Conservation (phyloP, 371 early-diverging fungal genomes). For the Mucor mucedo region DNA sequence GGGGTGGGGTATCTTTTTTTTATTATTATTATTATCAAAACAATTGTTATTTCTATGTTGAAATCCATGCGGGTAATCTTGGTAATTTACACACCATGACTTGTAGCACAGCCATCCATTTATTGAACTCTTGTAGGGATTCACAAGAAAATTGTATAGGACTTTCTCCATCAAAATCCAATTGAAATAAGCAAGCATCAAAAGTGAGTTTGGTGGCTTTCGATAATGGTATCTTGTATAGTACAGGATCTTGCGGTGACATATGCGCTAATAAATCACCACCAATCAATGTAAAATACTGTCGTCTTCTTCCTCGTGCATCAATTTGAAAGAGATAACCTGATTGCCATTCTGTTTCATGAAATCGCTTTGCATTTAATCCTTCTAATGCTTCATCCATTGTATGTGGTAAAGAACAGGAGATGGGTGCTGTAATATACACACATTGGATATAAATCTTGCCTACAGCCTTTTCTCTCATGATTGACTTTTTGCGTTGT, state of each 20-base stretch:
- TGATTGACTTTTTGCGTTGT: constrained; percentile 1
- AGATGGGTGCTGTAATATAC: neutral
- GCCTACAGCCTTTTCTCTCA: constrained; percentile 45
- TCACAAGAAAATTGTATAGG: constrained; percentile 15
- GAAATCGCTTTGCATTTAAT: constrained; percentile 36
- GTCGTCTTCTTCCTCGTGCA: neutral
- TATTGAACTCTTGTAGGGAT: constrained; percentile 17
- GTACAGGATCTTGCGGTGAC: neutral
- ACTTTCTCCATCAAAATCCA: constrained; percentile 19
- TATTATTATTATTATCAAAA: neutral
- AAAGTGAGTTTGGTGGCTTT: constrained; percentile 9
- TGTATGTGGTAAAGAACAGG: constrained; percentile 17
- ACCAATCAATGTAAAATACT: constrained; percentile 19
- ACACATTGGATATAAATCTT: constrained; percentile 39
- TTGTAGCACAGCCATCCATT: constrained; percentile 22
- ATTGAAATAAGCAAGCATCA: constrained; percentile 11
- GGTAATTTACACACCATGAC: constrained; percentile 24
- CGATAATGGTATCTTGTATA: constrained; percentile 17
- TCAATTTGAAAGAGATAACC: constrained; percentile 40
- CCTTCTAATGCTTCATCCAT: constrained; percentile 40
- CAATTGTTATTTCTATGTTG: too few relatives aligned
- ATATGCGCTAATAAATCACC: constrained; percentile 13
- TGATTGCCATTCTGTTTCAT: constrained; percentile 39
- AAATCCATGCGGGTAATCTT: constrained; percentile 21
- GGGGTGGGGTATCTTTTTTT: neutral